Base-by-base conservation (phyloP, 441 rosid genomes). In the Adansonia gregorii region DNA sequence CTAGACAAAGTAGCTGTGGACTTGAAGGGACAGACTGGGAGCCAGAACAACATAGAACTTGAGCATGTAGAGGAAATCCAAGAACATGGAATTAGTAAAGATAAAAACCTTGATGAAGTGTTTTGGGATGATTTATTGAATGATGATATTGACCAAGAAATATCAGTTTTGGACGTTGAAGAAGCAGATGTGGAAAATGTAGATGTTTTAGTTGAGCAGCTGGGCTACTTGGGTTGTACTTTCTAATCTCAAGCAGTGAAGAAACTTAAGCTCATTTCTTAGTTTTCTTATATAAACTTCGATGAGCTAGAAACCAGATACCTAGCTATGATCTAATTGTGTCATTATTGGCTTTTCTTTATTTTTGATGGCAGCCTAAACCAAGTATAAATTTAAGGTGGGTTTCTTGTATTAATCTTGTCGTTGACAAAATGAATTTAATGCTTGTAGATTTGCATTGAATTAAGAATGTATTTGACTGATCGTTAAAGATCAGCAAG, bases 41-140 rank as follows among this genome's bases (percentile, higher is more conserved):
- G 63, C 43, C 82, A 55, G 71, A 76, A 67, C 54, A 77, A 78
- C 35, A 74, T 72, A 58, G 82, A 74, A 41, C 76, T 77, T 46
- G 86, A 82, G 11, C 49, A 22, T n/a, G 12, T 70, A 27, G 82
- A 58, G 76, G 75, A 67, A 67, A 81, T 78, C 73, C 82, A 77
- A 54, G 84, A 80, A 55, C 73, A 55, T 54, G 84, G 76, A 75
- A 67, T 60, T 46, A 61, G 56, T 48, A 73, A 27, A 64, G 73
- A 63, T 22, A 82, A 75, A 19, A 77, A 80, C 11, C 48, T 65
- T 72, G 91, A 85, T 66, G 85, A 80, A 35, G 85, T 82, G 45
- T 91, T 91, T 68, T 95, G 98, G 98, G 91, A 90, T 78, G 89
- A 87, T 82, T 85, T 93, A 72, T 65, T 91, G 81, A 80, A 76